Percentiles rank a stretch among this genome's conserved stretches.
These are phyloP conservation scores for Gnaphalium uliginosum DNA, from an alignment of 129 eudicot genomes.

Conservation along the genomic window DNA sequence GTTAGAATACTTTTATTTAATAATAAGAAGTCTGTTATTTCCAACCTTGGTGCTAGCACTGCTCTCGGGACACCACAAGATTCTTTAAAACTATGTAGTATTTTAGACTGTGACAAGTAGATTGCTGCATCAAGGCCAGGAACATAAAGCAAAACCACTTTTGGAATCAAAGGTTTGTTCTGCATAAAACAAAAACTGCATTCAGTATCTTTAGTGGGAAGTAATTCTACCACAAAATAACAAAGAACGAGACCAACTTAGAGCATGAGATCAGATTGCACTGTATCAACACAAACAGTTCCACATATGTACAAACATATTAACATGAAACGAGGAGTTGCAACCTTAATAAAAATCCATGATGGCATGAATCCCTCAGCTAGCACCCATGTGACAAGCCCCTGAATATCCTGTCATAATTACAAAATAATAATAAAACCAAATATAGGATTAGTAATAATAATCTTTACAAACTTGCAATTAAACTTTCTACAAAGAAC, in stretches of 20 bases:
- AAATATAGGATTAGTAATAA: neutral
- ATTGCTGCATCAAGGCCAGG: constrained; percentile 98
- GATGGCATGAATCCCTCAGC: constrained; percentile 95
- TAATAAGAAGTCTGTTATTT: constrained; percentile 3
- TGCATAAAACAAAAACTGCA: constrained; percentile 41
- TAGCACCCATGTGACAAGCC: constrained; percentile 96
- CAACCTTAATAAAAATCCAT: constrained; percentile 92
- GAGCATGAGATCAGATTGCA: neutral
- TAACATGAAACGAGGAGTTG: constrained; percentile 1
- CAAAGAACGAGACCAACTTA: neutral
- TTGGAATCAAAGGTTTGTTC: constrained; percentile 96
- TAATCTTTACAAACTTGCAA: neutral
- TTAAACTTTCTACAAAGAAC: neutral
- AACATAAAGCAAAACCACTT: constrained; percentile 87
- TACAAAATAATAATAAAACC: constrained; percentile 2
- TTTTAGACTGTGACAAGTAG: constrained; percentile 71
- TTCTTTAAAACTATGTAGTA: constrained; percentile 67
- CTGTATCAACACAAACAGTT: no score
- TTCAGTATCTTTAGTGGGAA: constrained; percentile 19
- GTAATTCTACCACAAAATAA: neutral
- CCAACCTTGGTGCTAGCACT: constrained; percentile 92
- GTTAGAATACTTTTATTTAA: neutral
- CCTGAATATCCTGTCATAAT: constrained; percentile 79
- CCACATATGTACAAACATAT: neutral
- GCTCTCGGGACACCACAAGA: constrained; percentile 86